Conservation (phyloP, 495 filamentous ascomycete genomes). For the Aspergillus funiculosus region DNA sequence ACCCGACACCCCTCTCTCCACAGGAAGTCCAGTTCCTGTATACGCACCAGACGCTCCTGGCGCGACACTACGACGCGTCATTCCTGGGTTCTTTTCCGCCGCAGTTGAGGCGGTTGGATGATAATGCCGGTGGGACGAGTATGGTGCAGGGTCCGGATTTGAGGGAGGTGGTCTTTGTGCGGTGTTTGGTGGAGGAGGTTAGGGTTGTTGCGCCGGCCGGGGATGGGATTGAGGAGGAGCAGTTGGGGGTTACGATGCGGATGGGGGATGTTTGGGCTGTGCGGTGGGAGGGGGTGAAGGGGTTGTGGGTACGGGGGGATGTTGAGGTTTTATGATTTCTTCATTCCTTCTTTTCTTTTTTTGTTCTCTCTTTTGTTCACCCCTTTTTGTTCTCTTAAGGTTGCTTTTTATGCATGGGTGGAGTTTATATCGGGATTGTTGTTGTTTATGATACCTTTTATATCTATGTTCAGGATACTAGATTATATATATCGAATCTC, state of each 20-base stretch:
- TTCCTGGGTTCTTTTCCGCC: slow-evolving; percentile 79
- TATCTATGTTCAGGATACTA: neutral
- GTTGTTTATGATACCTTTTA: slow-evolving; percentile 5
- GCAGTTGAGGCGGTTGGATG: slow-evolving; percentile 73
- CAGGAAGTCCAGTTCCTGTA: slow-evolving; percentile 72
- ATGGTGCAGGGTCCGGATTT: slow-evolving; percentile 88
- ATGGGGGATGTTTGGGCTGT: slow-evolving; percentile 84
- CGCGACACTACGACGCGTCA: slow-evolving; percentile 70
- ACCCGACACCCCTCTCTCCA: slow-evolving; percentile 55
- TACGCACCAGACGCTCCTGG: slow-evolving; percentile 73
- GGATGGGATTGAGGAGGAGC: slow-evolving; percentile 51
- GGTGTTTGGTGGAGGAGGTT: slow-evolving; percentile 58
- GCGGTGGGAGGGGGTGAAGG: slow-evolving; percentile 76
- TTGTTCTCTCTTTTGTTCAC: neutral
- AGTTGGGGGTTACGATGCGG: slow-evolving; percentile 51
- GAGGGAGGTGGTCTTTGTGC: slow-evolving; percentile 75
- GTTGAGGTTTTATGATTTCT: slow-evolving; percentile 62
- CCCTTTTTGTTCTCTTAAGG: neutral
- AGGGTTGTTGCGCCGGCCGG: slow-evolving; percentile 50
- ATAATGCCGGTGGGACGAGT: slow-evolving; percentile 78
- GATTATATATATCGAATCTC: neutral
- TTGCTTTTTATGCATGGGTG: neutral
- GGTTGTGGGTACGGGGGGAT: slow-evolving; percentile 63
- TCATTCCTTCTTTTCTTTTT: slow-evolving; percentile 34
- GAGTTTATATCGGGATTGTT: slow-evolving; percentile 3